Base-by-base conservation (phyloP, 2,329 filamentous ascomycete species). In the Diplodia corticola region DNA sequence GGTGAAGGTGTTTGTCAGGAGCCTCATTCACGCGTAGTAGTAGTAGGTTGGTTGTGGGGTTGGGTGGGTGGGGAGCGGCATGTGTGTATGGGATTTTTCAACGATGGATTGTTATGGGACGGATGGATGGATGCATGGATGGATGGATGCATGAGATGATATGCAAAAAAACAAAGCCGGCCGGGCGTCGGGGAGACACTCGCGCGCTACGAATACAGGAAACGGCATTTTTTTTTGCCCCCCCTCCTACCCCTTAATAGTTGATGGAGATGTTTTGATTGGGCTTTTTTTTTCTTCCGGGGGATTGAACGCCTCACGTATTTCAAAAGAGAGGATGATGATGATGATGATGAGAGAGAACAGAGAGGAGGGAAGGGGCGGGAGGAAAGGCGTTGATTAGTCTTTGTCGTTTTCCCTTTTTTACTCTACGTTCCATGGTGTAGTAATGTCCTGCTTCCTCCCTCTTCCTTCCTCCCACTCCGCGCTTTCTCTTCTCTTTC, bases 1-100 rank as follows among this genome's bases (percentile, higher is more conserved):
- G 40, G 94, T 97, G 69, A 98, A 98, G 82, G 93, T 98, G 66
- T 98, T 89, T 77, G 80, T 66, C 6, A 46, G 64, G 44, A 50
- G 53, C 44, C n/a, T 54, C 30, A 33, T 26, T 22, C 40, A 60
- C 40, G 28, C 55, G 55, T 60, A 59, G 37, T 28, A 35, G 55
- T 60, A 59, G 37, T 28, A 35, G 33, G 33, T 35, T 33, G 30
- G 24, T 30, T 12, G n/a, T 26, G n/a, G 12, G 24, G 15, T 17
- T 3, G 22, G 15, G 46, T 5, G 44, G n/a, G 44, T 9, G 44
- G n/a, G 44, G n/a, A 9, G 7, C 7, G 7, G 30, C 7, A 33
- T 33, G n/a, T 9, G 5, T 22, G 46, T 26, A 61, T 30, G 57
- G 28, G 28, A 17, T 2, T 49, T 2, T 49, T 10, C n/a, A 44